Evolutionary conservation across 345 rosid species (phyloP).

Genomic region (Eucalyptus pumila): DNA sequence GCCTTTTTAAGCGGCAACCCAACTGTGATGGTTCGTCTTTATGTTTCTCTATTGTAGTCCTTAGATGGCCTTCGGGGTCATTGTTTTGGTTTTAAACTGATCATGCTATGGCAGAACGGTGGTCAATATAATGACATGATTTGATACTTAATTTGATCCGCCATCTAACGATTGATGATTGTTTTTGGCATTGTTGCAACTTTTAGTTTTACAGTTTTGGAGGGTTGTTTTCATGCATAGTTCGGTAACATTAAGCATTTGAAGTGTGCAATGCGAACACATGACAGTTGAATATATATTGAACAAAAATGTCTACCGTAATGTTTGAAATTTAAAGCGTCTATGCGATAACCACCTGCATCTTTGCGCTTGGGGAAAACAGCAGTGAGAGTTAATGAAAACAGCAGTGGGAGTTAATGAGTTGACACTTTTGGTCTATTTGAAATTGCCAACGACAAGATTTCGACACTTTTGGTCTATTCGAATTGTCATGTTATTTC

Average conservation of each 20-base stretch:
- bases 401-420: background rate
- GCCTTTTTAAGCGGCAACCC: background rate
- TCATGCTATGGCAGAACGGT: background rate
- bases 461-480: background rate
- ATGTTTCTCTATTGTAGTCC: background rate
- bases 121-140: background rate
- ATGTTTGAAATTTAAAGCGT: background rate
- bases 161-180: background rate
- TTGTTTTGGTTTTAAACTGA: background rate
- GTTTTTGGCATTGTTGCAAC: background rate
- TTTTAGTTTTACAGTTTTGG: background rate
- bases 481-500: background rate
- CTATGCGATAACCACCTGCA: background rate
- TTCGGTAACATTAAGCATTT: background rate
- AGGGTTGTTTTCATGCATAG: background rate
- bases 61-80: background rate
- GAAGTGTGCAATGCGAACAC: background rate
- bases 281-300: background rate
- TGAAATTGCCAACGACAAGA: background rate
- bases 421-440: background rate
- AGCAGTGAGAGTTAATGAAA: background rate
- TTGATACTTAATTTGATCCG: background rate
- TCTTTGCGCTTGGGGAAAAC: background rate
- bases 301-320: background rate
- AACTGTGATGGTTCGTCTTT: background rate